These are phyloP conservation scores for Isatis lusitanica DNA, from an alignment of 441 rosid genomes.

Conservation along the genomic window DNA sequence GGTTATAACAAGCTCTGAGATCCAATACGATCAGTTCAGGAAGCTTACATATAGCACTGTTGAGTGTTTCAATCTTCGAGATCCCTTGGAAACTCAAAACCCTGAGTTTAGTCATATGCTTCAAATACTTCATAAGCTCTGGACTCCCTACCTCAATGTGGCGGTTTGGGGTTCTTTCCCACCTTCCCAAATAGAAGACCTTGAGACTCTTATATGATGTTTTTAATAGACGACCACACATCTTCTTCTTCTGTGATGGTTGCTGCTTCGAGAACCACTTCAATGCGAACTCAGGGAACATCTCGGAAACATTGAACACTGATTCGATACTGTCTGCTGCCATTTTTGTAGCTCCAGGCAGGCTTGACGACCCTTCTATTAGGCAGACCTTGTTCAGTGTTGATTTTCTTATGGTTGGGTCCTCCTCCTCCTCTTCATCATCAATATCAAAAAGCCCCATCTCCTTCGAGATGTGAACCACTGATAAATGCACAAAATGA, in stretches of 20 bases:
- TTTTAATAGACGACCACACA: too few species aligned
- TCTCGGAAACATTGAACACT: constrained; percentile 44
- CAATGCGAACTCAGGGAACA: constrained; percentile 37
- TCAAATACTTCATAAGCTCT: constrained; percentile 44
- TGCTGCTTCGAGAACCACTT: constrained; percentile 33
- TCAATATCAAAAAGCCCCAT: not conserved
- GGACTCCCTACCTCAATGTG: constrained; percentile 55
- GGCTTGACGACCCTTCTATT: constrained; percentile 21
- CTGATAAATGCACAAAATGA: constrained; percentile 37
- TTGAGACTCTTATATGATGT: too few species aligned
- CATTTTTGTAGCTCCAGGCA: not conserved
- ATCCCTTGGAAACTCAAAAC: constrained; percentile 61
- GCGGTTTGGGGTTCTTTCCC: constrained; percentile 29
- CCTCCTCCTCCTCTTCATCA: constrained; percentile 18
- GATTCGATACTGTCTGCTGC: constrained; percentile 16
- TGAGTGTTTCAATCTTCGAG: constrained; percentile 49
- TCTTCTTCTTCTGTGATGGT: too few species aligned
- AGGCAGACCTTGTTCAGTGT: constrained; percentile 29
- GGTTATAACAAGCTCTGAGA: constrained; percentile 56
- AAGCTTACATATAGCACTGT: constrained; percentile 38
- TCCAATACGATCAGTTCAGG: constrained; percentile 47
- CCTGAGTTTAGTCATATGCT: constrained; percentile 40
- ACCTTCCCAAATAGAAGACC: too few species aligned
- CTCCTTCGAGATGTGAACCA: constrained; percentile 33
- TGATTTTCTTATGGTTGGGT: constrained; percentile 19